Percentiles rank a stretch among this genome's conserved stretches.
phyloP scores from a whole-genome alignment of 495 filamentous ascomycete species.

The Penicillium waksmanii region DNA sequence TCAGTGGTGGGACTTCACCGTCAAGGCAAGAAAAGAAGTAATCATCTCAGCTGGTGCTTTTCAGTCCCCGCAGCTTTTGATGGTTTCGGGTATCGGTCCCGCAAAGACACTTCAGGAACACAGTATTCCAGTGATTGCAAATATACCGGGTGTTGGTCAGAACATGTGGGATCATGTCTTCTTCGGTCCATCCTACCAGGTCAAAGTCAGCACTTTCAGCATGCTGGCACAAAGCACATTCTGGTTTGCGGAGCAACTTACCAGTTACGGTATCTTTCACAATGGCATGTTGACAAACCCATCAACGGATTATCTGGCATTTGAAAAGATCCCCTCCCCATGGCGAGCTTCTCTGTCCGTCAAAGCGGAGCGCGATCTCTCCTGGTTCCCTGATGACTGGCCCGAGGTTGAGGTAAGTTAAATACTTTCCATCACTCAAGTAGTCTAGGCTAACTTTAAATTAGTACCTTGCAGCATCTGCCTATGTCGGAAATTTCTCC shows the following conservation, averaged over 20 bases:
- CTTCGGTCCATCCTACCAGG: constrained; percentile 32
- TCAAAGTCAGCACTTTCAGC: constrained; percentile 43
- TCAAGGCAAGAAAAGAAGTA: constrained; percentile 18
- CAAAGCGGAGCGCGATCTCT: constrained; percentile 34
- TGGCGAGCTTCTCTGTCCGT: constrained; percentile 25
- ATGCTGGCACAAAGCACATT: constrained; percentile 21
- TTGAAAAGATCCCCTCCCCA: constrained; percentile 47
- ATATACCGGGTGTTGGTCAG: constrained; percentile 54
- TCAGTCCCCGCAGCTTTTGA: constrained; percentile 21
- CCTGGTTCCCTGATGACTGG: constrained; percentile 56
- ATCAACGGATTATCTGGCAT: constrained; percentile 49
- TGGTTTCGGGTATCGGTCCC: constrained; percentile 50
- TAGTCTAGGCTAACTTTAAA: constrained; percentile 1
- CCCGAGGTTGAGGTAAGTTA: constrained; percentile 56
- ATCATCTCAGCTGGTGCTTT: constrained; percentile 21
- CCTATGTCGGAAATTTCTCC: constrained; percentile 47
- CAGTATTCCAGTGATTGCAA: constrained; percentile 43
- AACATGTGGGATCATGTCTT: constrained; percentile 49
- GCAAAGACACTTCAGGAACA: constrained; percentile 33
- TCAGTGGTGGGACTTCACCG: constrained; percentile 10
- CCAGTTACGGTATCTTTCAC: constrained; percentile 13
- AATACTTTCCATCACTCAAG: neutral
- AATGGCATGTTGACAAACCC: constrained; percentile 49
- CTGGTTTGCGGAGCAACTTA: constrained; percentile 13
- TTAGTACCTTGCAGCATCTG: constrained; percentile 40